phyloP scores from a whole-genome alignment of 108 stramenopile species.

The Nannochloropsis salina region DNA sequence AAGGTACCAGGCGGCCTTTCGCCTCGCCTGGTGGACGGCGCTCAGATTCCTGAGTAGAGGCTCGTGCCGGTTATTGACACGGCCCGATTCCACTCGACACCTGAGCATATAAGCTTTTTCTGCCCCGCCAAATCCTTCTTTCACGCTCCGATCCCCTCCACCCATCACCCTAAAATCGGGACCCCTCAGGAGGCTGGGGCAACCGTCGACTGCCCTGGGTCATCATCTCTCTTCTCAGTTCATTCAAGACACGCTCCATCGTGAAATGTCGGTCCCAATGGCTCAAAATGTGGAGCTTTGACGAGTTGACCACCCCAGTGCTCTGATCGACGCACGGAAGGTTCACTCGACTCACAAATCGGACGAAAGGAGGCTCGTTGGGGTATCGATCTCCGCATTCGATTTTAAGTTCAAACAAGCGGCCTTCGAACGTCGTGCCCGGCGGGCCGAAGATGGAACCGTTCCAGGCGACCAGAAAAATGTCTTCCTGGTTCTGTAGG shows the following conservation, averaged over 20 bases:
- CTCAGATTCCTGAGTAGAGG: too few relatives aligned
- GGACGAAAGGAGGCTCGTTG: slow-evolving; percentile 71
- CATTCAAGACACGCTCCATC: slow-evolving; percentile 47
- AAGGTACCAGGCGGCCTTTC: too few relatives aligned
- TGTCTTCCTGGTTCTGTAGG: slow-evolving; percentile 83
- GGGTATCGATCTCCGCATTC: slow-evolving; percentile 84
- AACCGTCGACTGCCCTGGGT: slow-evolving; percentile 49
- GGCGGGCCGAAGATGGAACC: slow-evolving; percentile 87
- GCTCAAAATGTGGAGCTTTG: slow-evolving; percentile 25
- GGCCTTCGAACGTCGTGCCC: slow-evolving; percentile 83
- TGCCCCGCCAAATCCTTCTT: neutral
- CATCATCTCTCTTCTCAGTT: slow-evolving; percentile 53
- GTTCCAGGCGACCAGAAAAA: slow-evolving; percentile 90
- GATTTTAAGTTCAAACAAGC: slow-evolving; percentile 85
- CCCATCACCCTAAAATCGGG: slow-evolving; percentile 41
- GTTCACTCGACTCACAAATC: slow-evolving; percentile 86
- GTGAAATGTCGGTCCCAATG: slow-evolving; percentile 32
- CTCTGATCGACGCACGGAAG: slow-evolving; percentile 79
- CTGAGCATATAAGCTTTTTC: neutral
- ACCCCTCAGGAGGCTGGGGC: slow-evolving; percentile 54
- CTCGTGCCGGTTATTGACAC: too few relatives aligned
- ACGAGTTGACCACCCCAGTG: slow-evolving; percentile 38
- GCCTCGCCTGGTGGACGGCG: too few relatives aligned
- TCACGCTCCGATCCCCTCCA: neutral
- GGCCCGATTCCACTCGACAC: too few relatives aligned